Evolutionary conservation across 495 filamentous ascomycete species (phyloP).

Genomic region (Penicillium egyptiacum): DNA sequence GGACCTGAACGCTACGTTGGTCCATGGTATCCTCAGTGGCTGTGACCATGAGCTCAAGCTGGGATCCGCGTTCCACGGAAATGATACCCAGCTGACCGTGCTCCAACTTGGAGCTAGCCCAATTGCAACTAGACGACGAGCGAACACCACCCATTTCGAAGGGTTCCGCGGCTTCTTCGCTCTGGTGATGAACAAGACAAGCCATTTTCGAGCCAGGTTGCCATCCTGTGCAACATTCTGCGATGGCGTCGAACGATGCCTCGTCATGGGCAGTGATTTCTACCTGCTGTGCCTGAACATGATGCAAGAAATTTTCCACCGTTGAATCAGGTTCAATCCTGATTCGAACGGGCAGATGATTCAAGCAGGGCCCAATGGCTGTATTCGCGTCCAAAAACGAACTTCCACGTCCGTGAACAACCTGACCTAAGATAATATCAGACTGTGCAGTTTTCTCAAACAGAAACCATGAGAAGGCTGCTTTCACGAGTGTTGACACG

Average conservation of each 20-base stretch:
- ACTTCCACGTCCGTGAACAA: constrained; percentile 49
- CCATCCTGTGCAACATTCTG: constrained; percentile 36
- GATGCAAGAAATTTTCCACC: constrained; percentile 39
- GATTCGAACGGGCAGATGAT: constrained; percentile 50
- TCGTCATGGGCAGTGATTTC: constrained; percentile 42
- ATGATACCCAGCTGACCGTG: too few relatives aligned
- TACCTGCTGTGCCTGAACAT: constrained; percentile 49
- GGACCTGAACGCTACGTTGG: too few relatives aligned
- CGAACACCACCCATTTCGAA: constrained; percentile 6
- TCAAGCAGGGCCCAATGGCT: constrained; percentile 49
- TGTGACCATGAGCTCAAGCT: too few relatives aligned
- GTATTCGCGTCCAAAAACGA: constrained; percentile 42
- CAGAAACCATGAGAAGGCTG: constrained; percentile 42
- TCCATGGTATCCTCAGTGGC: too few relatives aligned
- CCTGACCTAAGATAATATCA: constrained; percentile 44
- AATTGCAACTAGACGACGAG: not conserved
- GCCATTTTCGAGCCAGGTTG: constrained; percentile 18
- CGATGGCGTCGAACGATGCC: constrained; percentile 44
- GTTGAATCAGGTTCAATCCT: constrained; percentile 34
- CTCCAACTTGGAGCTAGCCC: too few relatives aligned
- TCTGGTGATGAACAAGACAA: constrained; percentile 17
- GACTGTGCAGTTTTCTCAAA: constrained; percentile 29
- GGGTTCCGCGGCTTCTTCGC: constrained; percentile 19
- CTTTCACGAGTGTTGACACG: constrained; percentile 43
- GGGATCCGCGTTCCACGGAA: too few relatives aligned